phyloP scores from a whole-genome alignment of 148 eudicot species.

The Chenopodium album region DNA sequence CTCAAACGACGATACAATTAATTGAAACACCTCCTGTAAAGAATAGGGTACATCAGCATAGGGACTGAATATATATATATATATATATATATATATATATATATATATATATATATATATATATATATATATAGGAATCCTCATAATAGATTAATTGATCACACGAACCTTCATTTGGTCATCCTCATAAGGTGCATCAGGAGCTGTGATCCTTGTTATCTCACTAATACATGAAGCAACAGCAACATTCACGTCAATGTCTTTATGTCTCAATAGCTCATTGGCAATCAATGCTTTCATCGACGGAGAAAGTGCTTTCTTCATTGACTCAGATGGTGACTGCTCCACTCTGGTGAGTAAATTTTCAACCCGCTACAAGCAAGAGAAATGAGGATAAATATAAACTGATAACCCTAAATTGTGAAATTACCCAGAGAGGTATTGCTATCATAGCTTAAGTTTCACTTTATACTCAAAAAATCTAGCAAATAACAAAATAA shows the following conservation, averaged over 20 bases:
- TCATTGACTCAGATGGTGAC: constrained; percentile 77
- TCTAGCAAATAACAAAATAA: background rate
- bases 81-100: no score
- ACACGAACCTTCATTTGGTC: constrained; percentile 78
- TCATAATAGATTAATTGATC: background rate
- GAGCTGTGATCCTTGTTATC: constrained; percentile 96
- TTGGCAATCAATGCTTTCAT: constrained; percentile 60
- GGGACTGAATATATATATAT: background rate
- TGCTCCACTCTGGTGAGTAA: constrained; percentile 72
- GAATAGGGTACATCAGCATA: background rate
- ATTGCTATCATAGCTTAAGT: background rate
- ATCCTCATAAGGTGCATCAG: constrained; percentile 92
- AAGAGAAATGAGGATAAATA: constrained; percentile 6
- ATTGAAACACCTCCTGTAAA: constrained; percentile 70
- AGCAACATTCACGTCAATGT: constrained; percentile 73
- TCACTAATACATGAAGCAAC: constrained; percentile 96
- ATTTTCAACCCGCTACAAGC: constrained; percentile 57
- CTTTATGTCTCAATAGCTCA: constrained; percentile 58
- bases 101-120: no score
- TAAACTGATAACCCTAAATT: background rate
- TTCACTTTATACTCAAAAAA: background rate
- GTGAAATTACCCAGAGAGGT: background rate
- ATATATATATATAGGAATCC: background rate
- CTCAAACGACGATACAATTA: constrained; percentile 89
- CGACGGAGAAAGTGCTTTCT: constrained; percentile 64